Evolutionary conservation across 306 rosid species (phyloP), one percentile per base, ranked within the genome.

Genomic region (Quercus wislizeni): DNA sequence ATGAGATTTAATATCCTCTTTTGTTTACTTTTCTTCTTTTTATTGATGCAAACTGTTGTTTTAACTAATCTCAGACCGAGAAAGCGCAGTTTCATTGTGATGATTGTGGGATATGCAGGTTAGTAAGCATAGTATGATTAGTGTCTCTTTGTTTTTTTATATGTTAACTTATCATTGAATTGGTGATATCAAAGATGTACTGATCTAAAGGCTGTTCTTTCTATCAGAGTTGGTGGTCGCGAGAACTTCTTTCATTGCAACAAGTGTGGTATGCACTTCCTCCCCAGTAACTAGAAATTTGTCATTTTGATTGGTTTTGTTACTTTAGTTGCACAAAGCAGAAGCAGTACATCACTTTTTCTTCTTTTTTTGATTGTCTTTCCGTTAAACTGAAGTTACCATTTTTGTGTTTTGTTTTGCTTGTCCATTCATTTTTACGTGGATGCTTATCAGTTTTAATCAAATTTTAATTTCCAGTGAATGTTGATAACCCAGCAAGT

Each of bases 71-170:
- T 82, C 93, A 95, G 99, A 83, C 74, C 0, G 88, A 82, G 74
- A 95, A 91, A 84, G 88, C 79, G 30, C 94, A 90, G 73, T 95
- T 95, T 87, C 99, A 95, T 81, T 95, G 98, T 73, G 83, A 90
- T 56, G 98, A 95, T 77, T 95, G 99, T 85, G 99, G 99, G 86
- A 93, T 95, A 86, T 95, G 98, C 87, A 93, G 99, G 98, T 95
- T 52, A 67, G 85, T 73, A 61, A 75, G 30, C 21, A 69, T 51
- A 56, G 51, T 73, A 80, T 67, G 46, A 69, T 31, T 71, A 74
- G 46, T 7, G 46, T 38, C 46, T 38, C 43, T 38, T 38, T 38
- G 38, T 11, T 17, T 51, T 5, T 59, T 25, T n/a, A 57, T 15
- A 20, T 21, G 65, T 71, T 59, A 10, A 54, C 65, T 64, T 38